A percentile compares a stretch with the other conserved stretches of the same genome.
Conservation (phyloP, 106 monocot genomes). For the Phalaenopsis aphrodite region DNA sequence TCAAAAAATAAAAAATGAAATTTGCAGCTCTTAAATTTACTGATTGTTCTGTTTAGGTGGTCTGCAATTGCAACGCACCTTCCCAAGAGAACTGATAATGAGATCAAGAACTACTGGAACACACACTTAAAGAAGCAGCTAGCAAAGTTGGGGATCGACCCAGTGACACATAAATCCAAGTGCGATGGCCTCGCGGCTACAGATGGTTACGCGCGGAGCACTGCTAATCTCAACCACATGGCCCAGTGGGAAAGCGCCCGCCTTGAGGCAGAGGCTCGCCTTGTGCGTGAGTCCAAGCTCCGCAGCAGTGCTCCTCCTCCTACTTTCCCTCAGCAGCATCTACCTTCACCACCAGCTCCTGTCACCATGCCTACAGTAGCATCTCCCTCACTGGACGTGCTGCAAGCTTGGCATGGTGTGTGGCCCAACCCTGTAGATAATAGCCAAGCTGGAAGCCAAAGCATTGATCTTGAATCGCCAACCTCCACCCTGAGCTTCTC, state of each 20-base stretch:
- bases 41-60: conserved; percentile 31
- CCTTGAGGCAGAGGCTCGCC: conserved; percentile 72
- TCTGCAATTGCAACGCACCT: conserved; percentile 76
- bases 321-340: not conserved
- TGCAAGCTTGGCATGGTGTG: conserved; percentile 26
- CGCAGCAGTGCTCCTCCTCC: conserved; percentile 11
- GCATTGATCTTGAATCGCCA: conserved; percentile 46
- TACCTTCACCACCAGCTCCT: not conserved
- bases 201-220: conserved; percentile 9
- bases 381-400: conserved; percentile 15
- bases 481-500: conserved; percentile 70
- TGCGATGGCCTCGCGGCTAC: conserved; percentile 13
- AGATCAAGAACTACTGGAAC: conserved; percentile 94
- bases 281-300: conserved; percentile 39
- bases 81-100: conserved; percentile 74
- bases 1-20: not conserved
- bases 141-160: conserved; percentile 79
- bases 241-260: conserved; percentile 88
- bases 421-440: conserved; percentile 3
- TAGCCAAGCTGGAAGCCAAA: not conserved
- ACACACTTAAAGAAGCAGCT: conserved; percentile 74
- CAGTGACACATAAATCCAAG: conserved; percentile 64
- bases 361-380: not conserved
- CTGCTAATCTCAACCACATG: conserved; percentile 67
- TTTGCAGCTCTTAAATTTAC: too few relatives aligned